Conservation (phyloP, 225 moss, liverwort and hornwort genomes). For the Marchantia paleacea region DNA sequence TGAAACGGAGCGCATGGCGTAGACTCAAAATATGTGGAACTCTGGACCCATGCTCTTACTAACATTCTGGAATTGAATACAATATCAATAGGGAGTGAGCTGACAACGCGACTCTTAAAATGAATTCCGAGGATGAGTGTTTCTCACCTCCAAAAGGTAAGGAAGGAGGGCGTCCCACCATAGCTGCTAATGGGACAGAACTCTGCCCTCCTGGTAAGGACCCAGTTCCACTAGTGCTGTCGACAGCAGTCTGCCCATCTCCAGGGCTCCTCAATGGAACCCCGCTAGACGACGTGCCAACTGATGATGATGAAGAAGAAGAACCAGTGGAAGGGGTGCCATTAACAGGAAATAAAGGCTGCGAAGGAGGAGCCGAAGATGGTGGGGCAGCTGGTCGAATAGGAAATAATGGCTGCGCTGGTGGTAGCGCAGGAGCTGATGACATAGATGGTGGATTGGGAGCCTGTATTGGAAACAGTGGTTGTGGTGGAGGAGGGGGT, state of each 20-base stretch:
- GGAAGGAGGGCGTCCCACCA: slow-evolving; percentile 40
- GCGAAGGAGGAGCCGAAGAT: slow-evolving; percentile 49
- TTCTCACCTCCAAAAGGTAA: slow-evolving; percentile 54
- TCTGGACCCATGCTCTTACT: no score
- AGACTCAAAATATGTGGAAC: no score
- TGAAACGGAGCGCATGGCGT: not conserved
- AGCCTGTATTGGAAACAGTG: slow-evolving; percentile 83
- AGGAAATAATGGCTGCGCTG: slow-evolving; percentile 79
- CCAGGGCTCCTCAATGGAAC: slow-evolving; percentile 38
- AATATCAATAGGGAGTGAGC: no score
- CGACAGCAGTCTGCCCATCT: slow-evolving; percentile 42
- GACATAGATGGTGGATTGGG: slow-evolving; percentile 43
- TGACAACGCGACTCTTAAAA: no score
- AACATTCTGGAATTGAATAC: no score
- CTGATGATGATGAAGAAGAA: slow-evolving; percentile 33
- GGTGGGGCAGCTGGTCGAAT: slow-evolving; percentile 66
- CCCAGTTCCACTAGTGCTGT: slow-evolving; percentile 36
- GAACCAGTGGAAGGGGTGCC: slow-evolving; percentile 50
- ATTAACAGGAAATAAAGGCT: slow-evolving; percentile 61
- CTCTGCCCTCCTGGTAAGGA: slow-evolving; percentile 34
- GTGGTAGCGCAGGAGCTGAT: slow-evolving; percentile 30
- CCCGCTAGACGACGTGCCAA: slow-evolving; percentile 30
- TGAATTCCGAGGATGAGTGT: not conserved
- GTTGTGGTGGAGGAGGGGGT: slow-evolving; percentile 67
- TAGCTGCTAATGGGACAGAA: slow-evolving; percentile 22